Conservation (phyloP, 768 basidiomycete genomes). For the Naganishia friedmannii region DNA sequence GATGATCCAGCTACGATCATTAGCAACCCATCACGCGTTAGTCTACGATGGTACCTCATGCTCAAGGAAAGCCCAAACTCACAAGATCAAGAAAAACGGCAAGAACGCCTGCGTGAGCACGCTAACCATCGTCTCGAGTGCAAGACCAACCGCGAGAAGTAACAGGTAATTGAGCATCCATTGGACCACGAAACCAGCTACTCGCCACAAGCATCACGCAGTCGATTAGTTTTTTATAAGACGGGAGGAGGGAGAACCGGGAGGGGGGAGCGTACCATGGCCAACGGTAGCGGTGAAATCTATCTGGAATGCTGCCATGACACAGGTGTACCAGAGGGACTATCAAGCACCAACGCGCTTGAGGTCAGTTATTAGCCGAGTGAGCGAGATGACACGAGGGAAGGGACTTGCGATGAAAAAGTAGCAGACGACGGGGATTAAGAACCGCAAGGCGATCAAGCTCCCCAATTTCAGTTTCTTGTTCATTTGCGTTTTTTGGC, state of each 20-base stretch:
- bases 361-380: not conserved
- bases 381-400: too few relatives aligned
- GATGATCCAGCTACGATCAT: slow-evolving; percentile 43
- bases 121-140: slow-evolving; percentile 46
- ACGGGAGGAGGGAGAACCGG: not conserved
- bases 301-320: slow-evolving; percentile 46
- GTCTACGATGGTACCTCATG: not conserved
- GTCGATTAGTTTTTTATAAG: not conserved
- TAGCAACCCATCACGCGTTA: not conserved
- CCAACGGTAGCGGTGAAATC: slow-evolving; percentile 42
- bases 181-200: slow-evolving; percentile 45
- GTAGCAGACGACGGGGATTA: slow-evolving; percentile 38
- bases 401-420: slow-evolving; percentile 44
- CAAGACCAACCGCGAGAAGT: slow-evolving; percentile 44
- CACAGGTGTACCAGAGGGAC: slow-evolving; percentile 43
- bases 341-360: not conserved
- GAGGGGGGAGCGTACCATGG: slow-evolving; percentile 31
- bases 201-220: not conserved
- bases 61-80: not conserved
- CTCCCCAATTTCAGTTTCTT: slow-evolving; percentile 36
- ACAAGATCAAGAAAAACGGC: slow-evolving; percentile 46
- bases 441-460: slow-evolving; percentile 36
- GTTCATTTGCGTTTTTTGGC: slow-evolving; percentile 38
- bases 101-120: slow-evolving; percentile 36
- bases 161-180: slow-evolving; percentile 50